phyloP scores from a whole-genome alignment of 768 basidiomycete genomes.

The Phaffia tasmanica region DNA sequence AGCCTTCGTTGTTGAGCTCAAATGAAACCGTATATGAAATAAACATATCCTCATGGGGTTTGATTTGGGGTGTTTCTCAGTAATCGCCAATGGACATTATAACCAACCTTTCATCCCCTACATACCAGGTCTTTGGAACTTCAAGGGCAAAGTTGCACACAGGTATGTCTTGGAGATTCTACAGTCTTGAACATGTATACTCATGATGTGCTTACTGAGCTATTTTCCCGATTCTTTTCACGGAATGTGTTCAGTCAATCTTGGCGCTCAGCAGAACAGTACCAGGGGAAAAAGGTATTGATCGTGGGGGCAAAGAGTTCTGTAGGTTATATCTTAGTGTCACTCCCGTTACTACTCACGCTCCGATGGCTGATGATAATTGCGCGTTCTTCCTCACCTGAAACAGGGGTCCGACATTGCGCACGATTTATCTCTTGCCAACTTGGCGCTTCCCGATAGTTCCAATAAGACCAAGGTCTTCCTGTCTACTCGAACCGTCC shows the following conservation, averaged over 20 bases:
- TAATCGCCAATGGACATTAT: slow-evolving; percentile 19
- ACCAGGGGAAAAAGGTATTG: slow-evolving; percentile 10
- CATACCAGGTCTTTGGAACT: slow-evolving; percentile 15
- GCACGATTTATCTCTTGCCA: slow-evolving; percentile 15
- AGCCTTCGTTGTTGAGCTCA: no score
- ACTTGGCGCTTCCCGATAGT: neutral
- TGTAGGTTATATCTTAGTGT: neutral
- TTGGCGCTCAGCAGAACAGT: slow-evolving; percentile 8
- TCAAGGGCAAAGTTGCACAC: slow-evolving; percentile 3
- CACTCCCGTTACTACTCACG: neutral
- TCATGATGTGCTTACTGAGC: neutral
- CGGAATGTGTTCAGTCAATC: neutral
- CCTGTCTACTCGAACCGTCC: slow-evolving; percentile 5
- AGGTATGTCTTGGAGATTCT: neutral
- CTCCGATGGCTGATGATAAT: neutral
- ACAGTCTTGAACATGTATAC: neutral
- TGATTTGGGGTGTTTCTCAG: neutral
- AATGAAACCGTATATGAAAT: no score
- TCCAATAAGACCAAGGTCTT: slow-evolving; percentile 13
- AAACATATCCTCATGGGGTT: no score
- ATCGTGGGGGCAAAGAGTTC: slow-evolving; percentile 18
- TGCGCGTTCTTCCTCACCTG: neutral
- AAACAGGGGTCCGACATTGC: slow-evolving; percentile 10
- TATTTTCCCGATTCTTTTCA: neutral
- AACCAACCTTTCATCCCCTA: slow-evolving; percentile 21